Percentiles rank a stretch among this genome's conserved stretches.
Conservation (phyloP, 805 yeast genomes). For the Saccharomyces cerevisiae region DNA sequence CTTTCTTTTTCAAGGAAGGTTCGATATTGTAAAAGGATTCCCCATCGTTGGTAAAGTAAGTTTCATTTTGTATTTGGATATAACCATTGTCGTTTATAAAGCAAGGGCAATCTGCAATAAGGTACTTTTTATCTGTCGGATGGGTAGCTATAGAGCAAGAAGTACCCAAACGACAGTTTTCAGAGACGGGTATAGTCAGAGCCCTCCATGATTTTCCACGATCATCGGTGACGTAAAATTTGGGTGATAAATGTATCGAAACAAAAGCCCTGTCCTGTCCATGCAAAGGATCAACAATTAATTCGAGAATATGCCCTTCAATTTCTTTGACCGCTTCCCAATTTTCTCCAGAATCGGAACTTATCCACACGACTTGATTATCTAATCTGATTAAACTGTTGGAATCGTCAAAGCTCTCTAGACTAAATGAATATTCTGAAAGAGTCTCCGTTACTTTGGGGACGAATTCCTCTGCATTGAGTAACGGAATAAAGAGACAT, state of each 20-base stretch:
- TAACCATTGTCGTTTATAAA: too few species aligned
- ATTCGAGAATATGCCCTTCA: slow-evolving; percentile 1
- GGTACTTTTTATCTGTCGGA: slow-evolving; percentile 11
- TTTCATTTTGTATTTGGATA: too few species aligned
- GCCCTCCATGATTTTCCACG: slow-evolving; percentile 23
- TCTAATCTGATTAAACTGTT: slow-evolving; percentile 32
- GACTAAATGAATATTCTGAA: neutral
- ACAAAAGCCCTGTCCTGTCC: slow-evolving; percentile 18
- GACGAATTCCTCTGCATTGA: neutral
- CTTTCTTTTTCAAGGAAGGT: neutral
- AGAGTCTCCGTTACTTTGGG: slow-evolving; percentile 13
- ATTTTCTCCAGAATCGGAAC: slow-evolving; percentile 43
- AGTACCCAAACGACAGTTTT: neutral
- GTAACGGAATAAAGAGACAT: neutral
- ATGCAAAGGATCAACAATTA: slow-evolving; percentile 10
- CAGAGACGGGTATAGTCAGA: slow-evolving; percentile 2
- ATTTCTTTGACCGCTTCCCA: slow-evolving; percentile 31
- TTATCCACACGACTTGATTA: slow-evolving; percentile 28
- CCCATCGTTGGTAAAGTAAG: neutral
- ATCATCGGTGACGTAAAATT: slow-evolving; percentile 20
- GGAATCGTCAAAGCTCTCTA: slow-evolving; percentile 44
- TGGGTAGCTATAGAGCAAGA: slow-evolving; percentile 10
- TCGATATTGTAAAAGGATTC: neutral
- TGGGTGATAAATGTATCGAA: neutral
- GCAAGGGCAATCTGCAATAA: slow-evolving; percentile 10